These are phyloP conservation scores for Helicostylum pulchrum DNA, from an alignment of 192 early-diverging fungal genomes.

Conservation along the genomic window DNA sequence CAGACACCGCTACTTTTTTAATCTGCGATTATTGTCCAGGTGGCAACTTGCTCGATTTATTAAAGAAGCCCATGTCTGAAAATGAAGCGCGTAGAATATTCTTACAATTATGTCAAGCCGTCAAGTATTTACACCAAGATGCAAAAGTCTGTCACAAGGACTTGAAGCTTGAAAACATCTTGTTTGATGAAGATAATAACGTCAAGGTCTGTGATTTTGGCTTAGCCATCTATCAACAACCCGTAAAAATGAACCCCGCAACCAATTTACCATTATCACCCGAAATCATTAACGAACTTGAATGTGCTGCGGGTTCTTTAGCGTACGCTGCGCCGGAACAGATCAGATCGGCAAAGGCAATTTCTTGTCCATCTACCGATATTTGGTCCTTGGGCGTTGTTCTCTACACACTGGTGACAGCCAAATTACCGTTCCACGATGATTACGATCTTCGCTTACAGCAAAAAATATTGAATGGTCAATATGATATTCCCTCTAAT, in stretches of 20 bases:
- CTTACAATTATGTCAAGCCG: slow-evolving; percentile 66
- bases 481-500: slow-evolving; percentile 44
- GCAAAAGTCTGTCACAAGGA: slow-evolving; percentile 73
- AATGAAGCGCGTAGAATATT: slow-evolving; percentile 57
- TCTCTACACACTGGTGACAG: slow-evolving; percentile 66
- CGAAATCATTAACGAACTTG: slow-evolving; percentile 15
- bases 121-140: slow-evolving; percentile 77
- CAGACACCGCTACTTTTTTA: slow-evolving; percentile 65
- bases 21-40: slow-evolving; percentile 65
- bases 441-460: slow-evolving; percentile 68
- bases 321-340: slow-evolving; percentile 76
- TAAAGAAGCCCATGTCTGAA: slow-evolving; percentile 53
- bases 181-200: slow-evolving; percentile 60
- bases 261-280: slow-evolving; percentile 24
- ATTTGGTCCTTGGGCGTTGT: slow-evolving; percentile 78
- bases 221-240: slow-evolving; percentile 54
- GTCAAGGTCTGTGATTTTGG: slow-evolving; percentile 92
- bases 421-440: slow-evolving; percentile 72
- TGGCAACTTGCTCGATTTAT: slow-evolving; percentile 61
- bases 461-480: slow-evolving; percentile 63
- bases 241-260: slow-evolving; percentile 9
- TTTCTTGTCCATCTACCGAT: slow-evolving; percentile 56
- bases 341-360: slow-evolving; percentile 40
- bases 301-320: slow-evolving; percentile 55
- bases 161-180: slow-evolving; percentile 91